Percentiles rank a stretch among this genome's conserved stretches.
phyloP scores from a whole-genome alignment of 495 filamentous ascomycete species.

The Lichina pygmaea region DNA sequence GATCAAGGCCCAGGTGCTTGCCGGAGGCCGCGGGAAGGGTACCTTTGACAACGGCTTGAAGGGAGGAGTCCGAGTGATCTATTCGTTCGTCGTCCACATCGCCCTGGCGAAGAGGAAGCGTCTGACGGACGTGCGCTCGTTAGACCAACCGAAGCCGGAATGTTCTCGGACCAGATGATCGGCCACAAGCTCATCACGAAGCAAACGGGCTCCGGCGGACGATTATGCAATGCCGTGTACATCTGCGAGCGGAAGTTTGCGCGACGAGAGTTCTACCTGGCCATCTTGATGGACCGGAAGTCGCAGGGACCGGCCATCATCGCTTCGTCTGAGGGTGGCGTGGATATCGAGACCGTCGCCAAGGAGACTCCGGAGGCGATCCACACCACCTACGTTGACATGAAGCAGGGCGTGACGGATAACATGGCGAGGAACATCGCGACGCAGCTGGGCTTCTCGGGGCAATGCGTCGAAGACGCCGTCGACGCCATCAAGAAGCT shows the following conservation, averaged over 20 bases:
- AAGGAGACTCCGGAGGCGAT: slow-evolving; percentile 96
- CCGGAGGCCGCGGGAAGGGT: slow-evolving; percentile 91
- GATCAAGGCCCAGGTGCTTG: slow-evolving; percentile 97
- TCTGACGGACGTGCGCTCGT: neutral
- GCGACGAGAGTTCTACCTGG: slow-evolving; percentile 94
- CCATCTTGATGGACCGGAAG: slow-evolving; percentile 86
- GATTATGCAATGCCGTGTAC: slow-evolving; percentile 85
- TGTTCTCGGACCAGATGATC: slow-evolving; percentile 98
- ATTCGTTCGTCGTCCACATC: slow-evolving; percentile 34
- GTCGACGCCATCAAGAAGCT: slow-evolving; percentile 93
- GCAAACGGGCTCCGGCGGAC: slow-evolving; percentile 80
- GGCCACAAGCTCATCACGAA: slow-evolving; percentile 98
- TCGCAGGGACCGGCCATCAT: slow-evolving; percentile 87
- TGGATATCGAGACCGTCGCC: slow-evolving; percentile 95
- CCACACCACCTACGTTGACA: slow-evolving; percentile 73
- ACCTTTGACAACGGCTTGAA: slow-evolving; percentile 95
- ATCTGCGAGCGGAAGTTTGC: slow-evolving; percentile 99
- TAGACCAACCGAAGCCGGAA: slow-evolving; percentile 64
- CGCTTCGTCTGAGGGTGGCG: slow-evolving; percentile 89
- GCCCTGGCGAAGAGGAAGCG: neutral
- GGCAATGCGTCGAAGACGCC: slow-evolving; percentile 85
- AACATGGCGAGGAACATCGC: slow-evolving; percentile 80
- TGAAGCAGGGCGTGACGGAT: slow-evolving; percentile 84
- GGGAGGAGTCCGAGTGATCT: slow-evolving; percentile 93
- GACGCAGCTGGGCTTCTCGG: slow-evolving; percentile 79